phyloP scores from a whole-genome alignment of 2,329 filamentous ascomycete genomes.

The Cercospora sp. region DNA sequence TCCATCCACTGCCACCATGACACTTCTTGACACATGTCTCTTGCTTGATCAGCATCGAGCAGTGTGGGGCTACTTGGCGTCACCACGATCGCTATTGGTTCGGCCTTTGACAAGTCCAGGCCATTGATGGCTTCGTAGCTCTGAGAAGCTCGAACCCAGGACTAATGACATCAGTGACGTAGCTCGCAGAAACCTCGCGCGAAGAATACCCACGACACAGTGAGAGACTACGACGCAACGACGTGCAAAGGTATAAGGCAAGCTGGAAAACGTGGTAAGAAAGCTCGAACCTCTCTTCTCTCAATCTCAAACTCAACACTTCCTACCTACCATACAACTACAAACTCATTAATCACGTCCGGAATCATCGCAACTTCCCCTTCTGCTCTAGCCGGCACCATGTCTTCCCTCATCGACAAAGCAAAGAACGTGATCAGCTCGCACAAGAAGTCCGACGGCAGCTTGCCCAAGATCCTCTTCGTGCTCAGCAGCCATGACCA shows the following conservation, averaged over 20 bases:
- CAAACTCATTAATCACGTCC: neutral
- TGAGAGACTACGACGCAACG: neutral
- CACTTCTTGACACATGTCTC: neutral
- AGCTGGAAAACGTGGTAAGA: neutral
- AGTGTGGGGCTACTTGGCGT: neutral
- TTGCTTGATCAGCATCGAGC: neutral
- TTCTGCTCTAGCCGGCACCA: neutral
- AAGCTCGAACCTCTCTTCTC: neutral
- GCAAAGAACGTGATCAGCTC: slow-evolving; percentile 35
- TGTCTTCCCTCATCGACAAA: slow-evolving; percentile 29
- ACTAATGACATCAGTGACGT: slow-evolving; percentile 11
- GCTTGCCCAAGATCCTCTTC: slow-evolving; percentile 19
- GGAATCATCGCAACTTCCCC: slow-evolving; percentile 6
- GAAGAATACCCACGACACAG: neutral
- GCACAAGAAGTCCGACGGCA: slow-evolving; percentile 20
- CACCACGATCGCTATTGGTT: neutral
- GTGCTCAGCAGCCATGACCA: slow-evolving; percentile 57
- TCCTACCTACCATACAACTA: neutral
- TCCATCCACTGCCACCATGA: neutral
- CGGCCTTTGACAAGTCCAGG: neutral
- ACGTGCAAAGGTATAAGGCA: neutral
- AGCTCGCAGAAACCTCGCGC: slow-evolving; percentile 12
- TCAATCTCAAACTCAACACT: neutral
- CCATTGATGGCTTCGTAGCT: neutral
- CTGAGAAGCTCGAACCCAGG: neutral